Evolutionary conservation across 805 yeast genomes (phyloP).

Genomic region (Candida maesae): DNA sequence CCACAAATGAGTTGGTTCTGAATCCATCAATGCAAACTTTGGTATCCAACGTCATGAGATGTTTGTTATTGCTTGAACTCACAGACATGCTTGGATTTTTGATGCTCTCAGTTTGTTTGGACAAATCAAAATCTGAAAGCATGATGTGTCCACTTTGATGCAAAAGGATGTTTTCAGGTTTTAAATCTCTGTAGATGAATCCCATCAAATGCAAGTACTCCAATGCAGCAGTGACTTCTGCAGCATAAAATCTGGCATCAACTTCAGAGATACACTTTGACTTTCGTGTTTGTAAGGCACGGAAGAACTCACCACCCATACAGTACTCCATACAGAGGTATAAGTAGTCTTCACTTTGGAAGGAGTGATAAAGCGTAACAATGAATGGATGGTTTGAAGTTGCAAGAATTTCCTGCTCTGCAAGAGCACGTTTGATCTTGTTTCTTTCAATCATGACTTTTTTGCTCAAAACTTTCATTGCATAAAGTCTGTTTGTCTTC

Average conservation of each 20-base stretch:
- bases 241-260: conserved; percentile 91
- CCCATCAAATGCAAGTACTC: conserved; percentile 97
- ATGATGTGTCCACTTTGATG: conserved; percentile 98
- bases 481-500: conserved; percentile 68
- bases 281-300: conserved; percentile 89
- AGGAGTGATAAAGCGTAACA: conserved; percentile 92
- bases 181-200: conserved; percentile 91
- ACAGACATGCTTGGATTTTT: conserved; percentile 65
- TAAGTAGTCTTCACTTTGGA: conserved; percentile 87
- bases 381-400: conserved; percentile 96
- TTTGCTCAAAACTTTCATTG: conserved; percentile 88
- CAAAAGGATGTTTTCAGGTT: conserved; percentile 90
- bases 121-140: conserved; percentile 94
- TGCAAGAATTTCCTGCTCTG: conserved; percentile 95
- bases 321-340: conserved; percentile 98
- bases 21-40: conserved; percentile 94
- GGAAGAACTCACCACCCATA: conserved; percentile 98
- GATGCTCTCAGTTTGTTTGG: conserved; percentile 77
- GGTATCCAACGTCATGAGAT: conserved; percentile 75
- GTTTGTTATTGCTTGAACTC: conserved; percentile 31
- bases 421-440: conserved; percentile 89
- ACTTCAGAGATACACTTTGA: conserved; percentile 80
- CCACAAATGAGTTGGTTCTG: conserved; percentile 96
- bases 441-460: conserved; percentile 94
- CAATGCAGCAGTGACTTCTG: conserved; percentile 95